phyloP scores from a whole-genome alignment of 495 filamentous ascomycete genomes.

The Penicillium verhagenii region DNA sequence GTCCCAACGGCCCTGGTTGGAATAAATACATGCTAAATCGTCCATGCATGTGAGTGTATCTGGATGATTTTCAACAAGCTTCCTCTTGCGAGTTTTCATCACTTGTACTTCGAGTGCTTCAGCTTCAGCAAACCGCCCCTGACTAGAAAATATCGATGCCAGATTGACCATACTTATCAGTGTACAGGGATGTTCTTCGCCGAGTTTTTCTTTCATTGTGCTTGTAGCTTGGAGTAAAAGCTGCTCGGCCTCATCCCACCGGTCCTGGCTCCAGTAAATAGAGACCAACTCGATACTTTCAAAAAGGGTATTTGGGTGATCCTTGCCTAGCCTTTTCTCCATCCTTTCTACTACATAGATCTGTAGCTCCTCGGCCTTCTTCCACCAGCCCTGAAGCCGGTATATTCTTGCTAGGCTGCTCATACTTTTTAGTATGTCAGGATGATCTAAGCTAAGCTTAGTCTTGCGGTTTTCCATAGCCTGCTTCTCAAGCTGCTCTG shows the following conservation, averaged over 20 bases:
- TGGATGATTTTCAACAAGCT: conserved; percentile 1
- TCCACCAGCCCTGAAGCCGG: conserved; percentile 18
- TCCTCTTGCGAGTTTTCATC: not conserved
- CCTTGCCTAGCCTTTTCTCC: conserved; percentile 4
- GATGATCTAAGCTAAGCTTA: conserved; percentile 6
- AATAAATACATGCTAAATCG: no score
- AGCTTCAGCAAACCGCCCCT: no score
- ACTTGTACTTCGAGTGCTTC: not conserved
- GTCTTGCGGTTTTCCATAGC: not conserved
- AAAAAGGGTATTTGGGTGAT: conserved; percentile 4
- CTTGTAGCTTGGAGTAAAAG: no score
- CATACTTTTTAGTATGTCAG: conserved; percentile 7
- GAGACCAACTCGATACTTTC: not conserved
- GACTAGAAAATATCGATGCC: no score
- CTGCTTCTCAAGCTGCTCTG: not conserved
- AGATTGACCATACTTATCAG: no score
- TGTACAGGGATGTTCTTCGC: no score
- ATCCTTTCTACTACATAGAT: conserved; percentile 4
- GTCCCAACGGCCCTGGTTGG: conserved; percentile 1
- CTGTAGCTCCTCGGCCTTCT: conserved; percentile 19
- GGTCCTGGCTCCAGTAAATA: not conserved
- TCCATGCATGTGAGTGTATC: conserved; percentile 1
- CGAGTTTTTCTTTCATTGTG: no score
- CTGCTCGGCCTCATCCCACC: not conserved
- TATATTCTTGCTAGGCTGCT: conserved; percentile 15